Evolutionary conservation across 2,329 filamentous ascomycete species (phyloP).

Genomic region (Helotiales sp.): DNA sequence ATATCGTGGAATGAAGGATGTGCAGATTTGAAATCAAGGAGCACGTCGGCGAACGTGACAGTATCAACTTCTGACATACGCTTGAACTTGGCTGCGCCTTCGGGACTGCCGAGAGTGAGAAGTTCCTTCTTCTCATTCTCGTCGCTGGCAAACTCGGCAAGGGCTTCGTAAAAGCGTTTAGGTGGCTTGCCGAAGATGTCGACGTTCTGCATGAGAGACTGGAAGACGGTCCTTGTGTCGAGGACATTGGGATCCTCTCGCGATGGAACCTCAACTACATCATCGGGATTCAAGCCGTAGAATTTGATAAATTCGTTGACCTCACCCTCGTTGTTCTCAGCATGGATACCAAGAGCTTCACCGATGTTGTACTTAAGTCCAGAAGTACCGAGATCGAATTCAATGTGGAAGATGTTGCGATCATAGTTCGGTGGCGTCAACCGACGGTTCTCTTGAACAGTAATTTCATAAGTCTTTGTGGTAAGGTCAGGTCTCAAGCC

Average conservation of each 20-base stretch:
- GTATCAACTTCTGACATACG: conserved; percentile 87
- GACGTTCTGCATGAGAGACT: conserved; percentile 86
- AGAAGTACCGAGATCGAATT: conserved; percentile 91
- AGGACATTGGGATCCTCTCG: conserved; percentile 73
- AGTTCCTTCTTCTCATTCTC: conserved; percentile 81
- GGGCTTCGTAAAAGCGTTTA: conserved; percentile 95
- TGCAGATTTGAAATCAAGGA: conserved; percentile 87
- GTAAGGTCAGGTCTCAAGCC: conserved; percentile 81
- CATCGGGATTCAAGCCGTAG: conserved; percentile 81
- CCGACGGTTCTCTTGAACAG: conserved; percentile 92
- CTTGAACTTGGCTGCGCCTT: conserved; percentile 90
- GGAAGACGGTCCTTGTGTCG: conserved; percentile 90
- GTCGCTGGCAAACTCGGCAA: conserved; percentile 83
- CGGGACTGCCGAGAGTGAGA: conserved; percentile 70
- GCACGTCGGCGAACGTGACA: conserved; percentile 84
- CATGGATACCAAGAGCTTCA: conserved; percentile 94
- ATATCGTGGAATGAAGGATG: conserved; percentile 88
- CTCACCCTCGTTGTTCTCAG: conserved; percentile 81
- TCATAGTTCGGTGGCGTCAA: conserved; percentile 88
- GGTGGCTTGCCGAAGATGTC: conserved; percentile 96
- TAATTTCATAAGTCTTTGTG: conserved; percentile 83
- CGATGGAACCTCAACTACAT: conserved; percentile 87
- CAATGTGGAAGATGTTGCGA: conserved; percentile 99
- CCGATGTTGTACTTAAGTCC: conserved; percentile 96
- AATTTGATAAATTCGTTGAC: conserved; percentile 84